Evolutionary conservation across 176 grass and related monocot species (phyloP).

Genomic region (Carex parvula): DNA sequence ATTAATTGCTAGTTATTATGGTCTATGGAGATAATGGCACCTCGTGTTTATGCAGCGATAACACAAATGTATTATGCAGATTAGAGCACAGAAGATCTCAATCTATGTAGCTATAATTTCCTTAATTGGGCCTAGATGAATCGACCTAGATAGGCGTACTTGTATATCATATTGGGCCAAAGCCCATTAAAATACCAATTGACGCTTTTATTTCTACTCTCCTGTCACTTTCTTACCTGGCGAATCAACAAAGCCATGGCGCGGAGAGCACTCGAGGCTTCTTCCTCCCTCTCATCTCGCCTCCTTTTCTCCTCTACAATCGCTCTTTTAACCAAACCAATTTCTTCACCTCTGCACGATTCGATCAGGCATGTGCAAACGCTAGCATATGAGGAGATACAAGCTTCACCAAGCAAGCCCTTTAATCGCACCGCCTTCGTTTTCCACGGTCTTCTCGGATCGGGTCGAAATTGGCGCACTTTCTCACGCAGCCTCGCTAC

Average conservation of each 20-base stretch:
- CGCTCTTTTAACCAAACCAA: not conserved
- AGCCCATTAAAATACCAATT: not conserved
- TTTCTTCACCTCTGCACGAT: conserved; percentile 18
- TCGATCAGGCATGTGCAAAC: conserved; percentile 45
- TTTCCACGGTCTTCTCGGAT: conserved; percentile 87
- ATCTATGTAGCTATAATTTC: not conserved
- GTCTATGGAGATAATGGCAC: not conserved
- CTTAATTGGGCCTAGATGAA: not conserved
- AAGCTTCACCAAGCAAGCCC: conserved; percentile 45
- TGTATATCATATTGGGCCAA: not conserved
- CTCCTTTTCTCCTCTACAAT: conserved; percentile 43
- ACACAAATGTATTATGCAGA: not conserved
- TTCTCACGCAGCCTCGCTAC: conserved; percentile 74
- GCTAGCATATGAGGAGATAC: conserved; percentile 87
- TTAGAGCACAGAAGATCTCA: not conserved
- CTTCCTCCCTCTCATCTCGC: conserved; percentile 49
- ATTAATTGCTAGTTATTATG: not conserved
- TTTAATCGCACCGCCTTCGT: conserved; percentile 70
- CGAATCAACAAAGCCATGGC: conserved; percentile 41
- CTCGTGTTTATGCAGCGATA: too few species aligned
- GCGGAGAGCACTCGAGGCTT: conserved; percentile 34
- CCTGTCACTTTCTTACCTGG: not conserved
- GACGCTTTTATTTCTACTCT: not conserved
- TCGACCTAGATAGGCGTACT: not conserved
- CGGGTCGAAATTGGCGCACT: conserved; percentile 81